Evolutionary conservation across 2,329 filamentous ascomycete species (phyloP), one percentile per base, ranked within the genome.

Genomic region (Beauveria australis): DNA sequence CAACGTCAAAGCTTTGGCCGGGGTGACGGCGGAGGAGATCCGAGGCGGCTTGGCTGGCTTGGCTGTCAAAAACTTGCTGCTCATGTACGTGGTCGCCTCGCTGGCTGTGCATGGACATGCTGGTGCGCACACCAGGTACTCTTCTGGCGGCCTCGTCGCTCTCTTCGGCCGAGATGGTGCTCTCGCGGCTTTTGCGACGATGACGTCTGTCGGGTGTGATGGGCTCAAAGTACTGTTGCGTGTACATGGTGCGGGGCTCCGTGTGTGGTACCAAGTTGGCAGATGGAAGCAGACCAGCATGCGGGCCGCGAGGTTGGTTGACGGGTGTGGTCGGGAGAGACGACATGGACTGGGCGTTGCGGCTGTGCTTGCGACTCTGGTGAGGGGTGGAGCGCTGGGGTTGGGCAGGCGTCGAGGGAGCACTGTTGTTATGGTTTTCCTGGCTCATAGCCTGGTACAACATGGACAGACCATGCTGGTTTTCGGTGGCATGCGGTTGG

Each of bases 281-380:
- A 0, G 87, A 84, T 53, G 87, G 85, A 54, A 86, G 77, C 66
- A 89, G 80, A 4, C 77, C 79, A 18, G 75, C 73, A 53, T 80
- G 78, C 46, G 78, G 75, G 44, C 77, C 79, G 40, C 74, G 73
- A 14, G 77, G 74, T 54, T 82, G 80, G 48, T 78, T 72, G 16
- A 84, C 80, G 10, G 91, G 91, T 2, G 91, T 96, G 6, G 85
- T 86, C 8, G 91, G 91, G 5, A 96, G 78, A 1, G 92, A 94
- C 0, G 92, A 95, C 71, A 96, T 79, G 49, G 91, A 94, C 71
- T 95, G 91, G 33, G 87, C 84, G 62, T 88, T 89, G 66, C 91
- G 85, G 19, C 81, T 84, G 71, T 96, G 91, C 60, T 84, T 84
- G 59, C 81, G 76, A 62, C 71, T 80, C 68, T 77, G 81, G 72